Base-by-base conservation (phyloP, 1,284 basidiomycete species). In the Heterobasidion occidentale region DNA sequence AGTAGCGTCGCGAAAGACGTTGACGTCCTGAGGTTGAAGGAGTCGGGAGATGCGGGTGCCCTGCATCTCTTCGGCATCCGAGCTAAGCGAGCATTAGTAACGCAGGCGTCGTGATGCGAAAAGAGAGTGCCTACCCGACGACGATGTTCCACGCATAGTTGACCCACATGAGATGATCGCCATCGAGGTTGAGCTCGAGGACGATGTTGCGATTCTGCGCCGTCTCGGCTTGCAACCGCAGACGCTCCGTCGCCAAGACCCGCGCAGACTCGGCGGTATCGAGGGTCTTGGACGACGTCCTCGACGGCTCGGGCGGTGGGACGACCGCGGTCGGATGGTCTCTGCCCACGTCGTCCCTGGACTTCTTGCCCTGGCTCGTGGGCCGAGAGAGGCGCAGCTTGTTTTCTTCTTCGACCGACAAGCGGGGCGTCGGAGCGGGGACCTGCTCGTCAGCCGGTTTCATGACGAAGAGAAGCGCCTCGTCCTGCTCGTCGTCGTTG, bases 161-260 rank as follows among this genome's bases (percentile, higher is more conserved):
- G 56, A 98, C 80, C 86, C 95, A 99, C 61, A 89, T 78, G 61
- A 92, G 80, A 66, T 95, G 88, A 68, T 98, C 94, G 7, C 92
- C 94, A 67, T 98, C 93, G 60, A 98, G 77, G 67, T 88, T 90
- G 33, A 99, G 83, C 70, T 99, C 97, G 77, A 99, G 82, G 36
- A 99, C 91, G 54, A 98, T 92, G 64, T 96, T 97, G 70, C 93
- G 90, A 66, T 88, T 92, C 71, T 95, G 92, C 14, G 93, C 93
- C 6, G 90, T 91, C 70, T 98, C 94, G 2, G 93, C 94, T 63
- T 94, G 87, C 36, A 91, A 74, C 35, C 88, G 82, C 35, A 98
- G 71, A 34, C 92, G 86, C 65, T 96, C 92, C 0, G 90, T 90
- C 14, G 89, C 88, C 56, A 92, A 76, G 9, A 89, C 81, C 47